A percentile compares a stretch with the other conserved stretches of the same genome.
phyloP scores from a whole-genome alignment of 192 early-diverging fungal species.

The Entomortierella parvispora region DNA sequence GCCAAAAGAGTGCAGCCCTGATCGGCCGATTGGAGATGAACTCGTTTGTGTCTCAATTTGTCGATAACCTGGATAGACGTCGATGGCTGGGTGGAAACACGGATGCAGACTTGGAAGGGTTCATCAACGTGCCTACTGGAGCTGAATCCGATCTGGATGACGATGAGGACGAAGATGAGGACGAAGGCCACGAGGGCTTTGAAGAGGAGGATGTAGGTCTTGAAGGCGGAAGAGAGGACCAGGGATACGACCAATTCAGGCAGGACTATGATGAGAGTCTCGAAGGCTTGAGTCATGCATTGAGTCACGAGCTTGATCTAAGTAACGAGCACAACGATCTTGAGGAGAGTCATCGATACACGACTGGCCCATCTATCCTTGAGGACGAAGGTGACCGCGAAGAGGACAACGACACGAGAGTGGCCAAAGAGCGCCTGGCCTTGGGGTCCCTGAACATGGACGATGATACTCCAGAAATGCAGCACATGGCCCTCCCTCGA shows the following conservation, averaged over 20 bases:
- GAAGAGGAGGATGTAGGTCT: conserved; percentile 5
- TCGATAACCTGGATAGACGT: conserved; percentile 35
- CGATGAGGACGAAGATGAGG: conserved; percentile 15
- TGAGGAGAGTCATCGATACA: not conserved
- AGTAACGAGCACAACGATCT: conserved; percentile 9
- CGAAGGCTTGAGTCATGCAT: conserved; percentile 18
- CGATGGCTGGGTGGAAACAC: conserved; percentile 38
- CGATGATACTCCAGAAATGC: conserved; percentile 38
- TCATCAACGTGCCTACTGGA: conserved; percentile 40
- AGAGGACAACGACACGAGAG: conserved; percentile 35
- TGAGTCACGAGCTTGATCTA: conserved; percentile 28
- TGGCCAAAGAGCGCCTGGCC: conserved; percentile 34
- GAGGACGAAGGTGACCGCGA: conserved; percentile 8
- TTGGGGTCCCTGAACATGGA: conserved; percentile 44
- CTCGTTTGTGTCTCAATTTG: conserved; percentile 45
- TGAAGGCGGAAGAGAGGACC: not conserved
- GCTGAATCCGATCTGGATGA: conserved; percentile 21
- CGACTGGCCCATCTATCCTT: not conserved
- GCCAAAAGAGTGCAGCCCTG: conserved; percentile 21
- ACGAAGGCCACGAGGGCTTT: conserved; percentile 7
- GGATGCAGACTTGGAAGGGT: conserved; percentile 26
- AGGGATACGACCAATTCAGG: conserved; percentile 7
- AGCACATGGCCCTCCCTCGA: not conserved
- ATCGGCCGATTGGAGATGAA: conserved; percentile 48
- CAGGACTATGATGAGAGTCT: conserved; percentile 25